Conservation (phyloP, 768 basidiomycete species). For the Leccinum truebloodii region DNA sequence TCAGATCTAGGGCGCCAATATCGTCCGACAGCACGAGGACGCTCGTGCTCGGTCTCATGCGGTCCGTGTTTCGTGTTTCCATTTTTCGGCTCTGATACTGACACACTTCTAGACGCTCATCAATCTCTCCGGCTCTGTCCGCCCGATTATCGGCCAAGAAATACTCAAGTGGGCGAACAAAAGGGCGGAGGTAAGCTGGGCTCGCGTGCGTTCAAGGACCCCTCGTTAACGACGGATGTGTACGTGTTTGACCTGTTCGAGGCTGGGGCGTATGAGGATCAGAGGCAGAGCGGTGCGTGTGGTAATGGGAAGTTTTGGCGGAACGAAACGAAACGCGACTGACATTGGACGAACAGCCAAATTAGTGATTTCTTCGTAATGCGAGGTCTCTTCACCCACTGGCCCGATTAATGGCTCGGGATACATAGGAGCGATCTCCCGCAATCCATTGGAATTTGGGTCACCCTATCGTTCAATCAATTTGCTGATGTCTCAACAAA, state of each 20-base stretch:
- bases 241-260: slow-evolving; percentile 95
- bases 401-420: too few relatives aligned
- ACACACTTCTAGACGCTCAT: slow-evolving; percentile 58
- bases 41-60: slow-evolving; percentile 92
- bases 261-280: slow-evolving; percentile 76
- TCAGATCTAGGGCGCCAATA: slow-evolving; percentile 94
- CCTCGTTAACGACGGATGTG: slow-evolving; percentile 80
- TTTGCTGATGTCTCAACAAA: too few relatives aligned
- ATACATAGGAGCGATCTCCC: too few relatives aligned
- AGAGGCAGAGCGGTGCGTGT: slow-evolving; percentile 86
- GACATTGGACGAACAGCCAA: slow-evolving; percentile 58
- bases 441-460: too few relatives aligned
- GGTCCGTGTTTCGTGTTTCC: slow-evolving; percentile 45
- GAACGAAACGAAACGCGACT: neutral
- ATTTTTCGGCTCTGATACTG: neutral
- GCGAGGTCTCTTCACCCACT: too few relatives aligned
- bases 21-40: slow-evolving; percentile 91
- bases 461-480: too few relatives aligned
- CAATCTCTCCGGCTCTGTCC: slow-evolving; percentile 64
- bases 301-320: too few relatives aligned
- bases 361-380: slow-evolving; percentile 75
- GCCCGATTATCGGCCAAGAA: slow-evolving; percentile 86
- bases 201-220: slow-evolving; percentile 82
- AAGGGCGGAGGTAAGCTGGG: slow-evolving; percentile 50
- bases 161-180: slow-evolving; percentile 97